These are phyloP conservation scores for Termitomyces sp. DNA, from an alignment of 768 basidiomycete genomes.

Conservation along the genomic window DNA sequence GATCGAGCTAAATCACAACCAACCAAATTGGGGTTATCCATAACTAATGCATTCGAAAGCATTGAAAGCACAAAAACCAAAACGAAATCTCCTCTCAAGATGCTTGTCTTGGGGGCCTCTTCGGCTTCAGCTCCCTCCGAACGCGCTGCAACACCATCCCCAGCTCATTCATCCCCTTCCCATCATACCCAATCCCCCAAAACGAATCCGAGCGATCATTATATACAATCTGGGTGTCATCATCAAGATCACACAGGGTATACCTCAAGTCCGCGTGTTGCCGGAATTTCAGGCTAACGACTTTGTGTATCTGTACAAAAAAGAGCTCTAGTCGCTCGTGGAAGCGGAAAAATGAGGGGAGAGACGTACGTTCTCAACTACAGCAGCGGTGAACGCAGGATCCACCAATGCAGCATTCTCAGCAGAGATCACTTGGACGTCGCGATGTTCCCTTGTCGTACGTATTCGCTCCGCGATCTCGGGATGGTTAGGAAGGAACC, in stretches of 20 bases:
- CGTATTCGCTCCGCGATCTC: constrained; percentile 53
- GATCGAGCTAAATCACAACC: background rate
- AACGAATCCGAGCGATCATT: constrained; percentile 48
- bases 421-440: constrained; percentile 32
- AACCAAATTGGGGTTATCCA: background rate
- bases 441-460: constrained; percentile 23
- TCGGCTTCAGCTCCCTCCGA: constrained; percentile 22
- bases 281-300: constrained; percentile 60
- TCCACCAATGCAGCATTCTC: constrained; percentile 33
- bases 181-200: constrained; percentile 57
- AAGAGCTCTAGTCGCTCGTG: background rate
- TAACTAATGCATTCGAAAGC: background rate
- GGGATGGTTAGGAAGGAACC: constrained; percentile 44
- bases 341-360: background rate
- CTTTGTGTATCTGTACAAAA: constrained; percentile 57
- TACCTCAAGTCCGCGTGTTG: constrained; percentile 60
- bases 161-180: constrained; percentile 54
- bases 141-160: constrained; percentile 57
- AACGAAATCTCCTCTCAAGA: background rate
- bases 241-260: constrained; percentile 45
- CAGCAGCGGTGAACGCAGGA: background rate
- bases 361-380: constrained; percentile 4
- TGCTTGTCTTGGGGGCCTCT: background rate
- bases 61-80: background rate
- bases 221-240: constrained; percentile 44